Evolutionary conservation across 208 protist genomes (phyloP).

Genomic region (Leishmania braziliensis): DNA sequence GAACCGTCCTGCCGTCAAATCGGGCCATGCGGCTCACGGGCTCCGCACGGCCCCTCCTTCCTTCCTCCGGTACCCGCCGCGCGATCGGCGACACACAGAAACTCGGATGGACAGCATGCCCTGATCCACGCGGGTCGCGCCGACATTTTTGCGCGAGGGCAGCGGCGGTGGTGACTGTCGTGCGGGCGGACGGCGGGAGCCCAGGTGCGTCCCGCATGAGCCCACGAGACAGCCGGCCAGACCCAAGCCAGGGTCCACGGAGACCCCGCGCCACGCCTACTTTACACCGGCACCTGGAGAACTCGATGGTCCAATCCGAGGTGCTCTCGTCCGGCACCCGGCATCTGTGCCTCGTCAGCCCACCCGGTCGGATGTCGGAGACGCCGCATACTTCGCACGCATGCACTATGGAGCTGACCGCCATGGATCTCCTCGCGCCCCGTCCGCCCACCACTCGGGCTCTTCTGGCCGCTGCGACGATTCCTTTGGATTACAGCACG

Average conservation of each 20-base stretch:
- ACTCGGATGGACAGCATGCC: neutral
- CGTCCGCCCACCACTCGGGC: neutral
- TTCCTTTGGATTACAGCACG: neutral
- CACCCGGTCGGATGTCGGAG: neutral
- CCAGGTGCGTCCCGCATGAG: neutral
- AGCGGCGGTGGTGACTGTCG: neutral
- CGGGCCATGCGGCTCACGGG: neutral
- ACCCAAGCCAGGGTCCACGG: neutral
- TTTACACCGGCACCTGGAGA: neutral
- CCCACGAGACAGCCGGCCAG: neutral
- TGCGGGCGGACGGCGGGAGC: neutral
- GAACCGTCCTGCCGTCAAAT: neutral
- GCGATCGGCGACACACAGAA: neutral
- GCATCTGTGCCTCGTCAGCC: neutral
- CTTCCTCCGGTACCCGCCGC: neutral
- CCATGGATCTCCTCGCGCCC: neutral
- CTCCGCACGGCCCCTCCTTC: neutral
- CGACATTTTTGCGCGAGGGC: neutral
- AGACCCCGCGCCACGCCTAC: neutral
- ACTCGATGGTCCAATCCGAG: neutral
- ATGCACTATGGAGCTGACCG: neutral
- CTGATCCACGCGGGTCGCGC: neutral
- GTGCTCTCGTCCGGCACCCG: neutral
- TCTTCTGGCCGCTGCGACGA: neutral
- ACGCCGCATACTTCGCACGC: neutral